Conservation (phyloP, 2,329 filamentous ascomycete genomes). For the Diaporthe longicolla region DNA sequence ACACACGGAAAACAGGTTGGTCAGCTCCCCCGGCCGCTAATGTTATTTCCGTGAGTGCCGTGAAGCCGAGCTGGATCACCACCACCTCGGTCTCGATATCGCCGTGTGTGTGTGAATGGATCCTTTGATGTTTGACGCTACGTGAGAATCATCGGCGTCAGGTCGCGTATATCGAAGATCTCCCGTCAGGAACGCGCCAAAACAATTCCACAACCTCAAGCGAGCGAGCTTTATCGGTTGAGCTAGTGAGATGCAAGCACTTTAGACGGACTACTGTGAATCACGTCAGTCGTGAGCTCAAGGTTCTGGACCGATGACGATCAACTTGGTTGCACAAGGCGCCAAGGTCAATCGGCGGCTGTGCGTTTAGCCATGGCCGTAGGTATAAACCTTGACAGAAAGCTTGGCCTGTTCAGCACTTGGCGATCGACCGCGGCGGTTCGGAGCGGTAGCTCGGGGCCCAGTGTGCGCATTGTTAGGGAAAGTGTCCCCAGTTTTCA, state of each 20-base stretch:
- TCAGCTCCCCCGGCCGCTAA: background rate
- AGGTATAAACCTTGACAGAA: constrained; percentile 28
- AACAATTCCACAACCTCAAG: background rate
- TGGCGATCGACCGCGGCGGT: constrained; percentile 20
- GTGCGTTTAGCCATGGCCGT: constrained; percentile 12
- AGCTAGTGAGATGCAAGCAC: background rate
- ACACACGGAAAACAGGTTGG: background rate
- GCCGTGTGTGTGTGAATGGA: background rate
- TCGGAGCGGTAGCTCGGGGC: constrained; percentile 15
- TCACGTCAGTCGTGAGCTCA: background rate
- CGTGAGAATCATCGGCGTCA: background rate
- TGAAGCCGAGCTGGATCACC: background rate
- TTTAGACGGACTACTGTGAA: background rate
- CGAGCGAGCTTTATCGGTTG: background rate
- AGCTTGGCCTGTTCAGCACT: constrained; percentile 5
- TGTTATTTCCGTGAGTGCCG: constrained; percentile 22
- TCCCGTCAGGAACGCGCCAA: background rate
- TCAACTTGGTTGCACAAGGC: background rate
- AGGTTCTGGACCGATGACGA: constrained; percentile 1
- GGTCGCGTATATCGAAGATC: background rate
- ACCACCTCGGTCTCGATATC: background rate
- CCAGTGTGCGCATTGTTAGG: background rate
- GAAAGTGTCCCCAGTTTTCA: constrained; percentile 26
- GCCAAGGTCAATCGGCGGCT: constrained; percentile 12
- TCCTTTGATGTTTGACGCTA: background rate